Conservation (phyloP, 2,329 filamentous ascomycete genomes). For the Uncinocarpus reesii region DNA sequence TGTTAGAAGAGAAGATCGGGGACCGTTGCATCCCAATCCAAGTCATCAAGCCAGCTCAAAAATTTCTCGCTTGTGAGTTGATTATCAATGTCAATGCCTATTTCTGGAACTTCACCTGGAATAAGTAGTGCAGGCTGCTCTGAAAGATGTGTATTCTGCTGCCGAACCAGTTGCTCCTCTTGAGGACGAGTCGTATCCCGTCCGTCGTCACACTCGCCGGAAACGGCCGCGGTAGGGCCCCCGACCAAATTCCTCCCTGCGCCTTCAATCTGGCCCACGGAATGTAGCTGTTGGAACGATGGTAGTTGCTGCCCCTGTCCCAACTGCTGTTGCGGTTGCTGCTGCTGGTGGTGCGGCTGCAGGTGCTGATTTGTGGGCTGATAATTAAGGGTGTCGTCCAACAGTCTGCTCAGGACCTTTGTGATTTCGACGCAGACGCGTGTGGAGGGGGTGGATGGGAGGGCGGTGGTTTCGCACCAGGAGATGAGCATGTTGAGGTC, state of each 20-base stretch:
- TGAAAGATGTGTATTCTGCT: not conserved
- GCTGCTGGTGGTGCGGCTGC: not conserved
- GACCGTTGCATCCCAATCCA: slow-evolving; percentile 14
- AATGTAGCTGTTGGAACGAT: not conserved
- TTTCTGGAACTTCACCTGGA: not conserved
- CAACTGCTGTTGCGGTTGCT: not conserved
- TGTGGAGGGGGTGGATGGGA: slow-evolving; percentile 10
- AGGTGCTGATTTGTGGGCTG: slow-evolving; percentile 25
- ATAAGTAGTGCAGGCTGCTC: not conserved
- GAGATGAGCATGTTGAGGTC: slow-evolving; percentile 19
- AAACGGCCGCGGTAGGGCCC: not conserved
- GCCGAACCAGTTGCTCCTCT: not conserved
- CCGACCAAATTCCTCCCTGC: not conserved
- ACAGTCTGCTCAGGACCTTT: slow-evolving; percentile 18
- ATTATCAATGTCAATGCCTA: slow-evolving; percentile 5
- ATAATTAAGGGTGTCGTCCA: slow-evolving; percentile 20
- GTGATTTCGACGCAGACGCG: slow-evolving; percentile 17
- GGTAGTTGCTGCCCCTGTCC: not conserved
- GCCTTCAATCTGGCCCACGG: not conserved
- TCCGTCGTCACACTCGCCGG: not conserved
- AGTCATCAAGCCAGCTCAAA: slow-evolving; percentile 16
- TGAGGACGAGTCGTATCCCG: not conserved
- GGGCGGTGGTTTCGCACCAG: slow-evolving; percentile 17
- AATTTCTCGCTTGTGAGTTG: slow-evolving; percentile 15
- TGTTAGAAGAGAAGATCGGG: slow-evolving; percentile 14